Base-by-base conservation (phyloP, 2,329 filamentous ascomycete species). In the Epichloe typhina region DNA sequence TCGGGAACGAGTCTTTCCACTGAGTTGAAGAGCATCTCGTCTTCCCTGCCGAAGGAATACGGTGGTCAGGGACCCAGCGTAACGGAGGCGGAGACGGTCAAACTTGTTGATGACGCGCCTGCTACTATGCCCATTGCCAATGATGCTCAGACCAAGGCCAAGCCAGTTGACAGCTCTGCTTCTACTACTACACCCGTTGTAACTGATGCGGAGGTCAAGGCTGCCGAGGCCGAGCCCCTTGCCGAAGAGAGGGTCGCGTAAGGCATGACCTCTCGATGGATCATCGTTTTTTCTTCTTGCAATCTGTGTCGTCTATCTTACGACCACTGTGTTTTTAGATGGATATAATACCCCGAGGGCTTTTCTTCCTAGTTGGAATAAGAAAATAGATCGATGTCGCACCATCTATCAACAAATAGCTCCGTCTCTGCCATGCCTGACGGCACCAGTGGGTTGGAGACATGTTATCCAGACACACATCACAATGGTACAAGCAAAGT, bases 31-130 rank as follows among this genome's bases (percentile, higher is more conserved):
- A 62, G 61, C 3, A 71, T 93, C 52, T 82, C 79, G 12, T 71
- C 77, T 46, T 74, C 77, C 44, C 69, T 96, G 46, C 88, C 89
- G 2, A 75, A 76, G 56, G 80, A 77, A 54, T 96, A 96, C 62
- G 91, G 90, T 51, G 91, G 90, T 26, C 82, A 82, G 58, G 84
- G 79, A 46, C 60, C 63, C 13, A 66, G 61, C 40, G 67, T 71
- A 50, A 69, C 66, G 58, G 64, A 68, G 31, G 68, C 64, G 11
- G 52, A 62, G 37, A 60, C 62, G 2, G 60, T 71, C 26, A 47
- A 58, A 33, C 54, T 70, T 21, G 56, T 53, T 6, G 59, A 61
- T 5, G 46, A 21, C 13, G 42, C 21, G 36, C n/a, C 45, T 39
- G 53, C 52, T 43, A 42, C 53, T 37, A 47, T 35, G 19, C 17